These are phyloP conservation scores for Ciborinia camelliae DNA, from an alignment of 2,329 filamentous ascomycete species.

Conservation along the genomic window DNA sequence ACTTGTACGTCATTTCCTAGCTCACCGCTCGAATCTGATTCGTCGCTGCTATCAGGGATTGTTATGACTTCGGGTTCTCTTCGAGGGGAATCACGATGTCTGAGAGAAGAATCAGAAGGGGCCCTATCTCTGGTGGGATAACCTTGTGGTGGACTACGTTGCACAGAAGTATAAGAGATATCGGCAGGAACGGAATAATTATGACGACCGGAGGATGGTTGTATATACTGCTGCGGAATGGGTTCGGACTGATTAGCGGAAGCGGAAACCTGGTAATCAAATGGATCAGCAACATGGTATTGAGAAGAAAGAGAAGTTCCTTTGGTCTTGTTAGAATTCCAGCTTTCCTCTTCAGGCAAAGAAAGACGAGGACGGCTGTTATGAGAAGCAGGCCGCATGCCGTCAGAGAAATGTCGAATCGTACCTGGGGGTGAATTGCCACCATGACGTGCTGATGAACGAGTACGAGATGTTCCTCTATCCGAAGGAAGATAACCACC, in stretches of 20 bases:
- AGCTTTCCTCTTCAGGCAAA: slow-evolving; percentile 48
- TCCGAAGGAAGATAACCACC: slow-evolving; percentile 40
- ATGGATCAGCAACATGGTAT: slow-evolving; percentile 36
- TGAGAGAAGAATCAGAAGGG: slow-evolving; percentile 28
- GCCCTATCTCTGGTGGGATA: slow-evolving; percentile 27
- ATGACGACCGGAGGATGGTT: slow-evolving; percentile 33
- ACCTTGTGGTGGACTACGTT: slow-evolving; percentile 27
- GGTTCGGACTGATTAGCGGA: slow-evolving; percentile 31
- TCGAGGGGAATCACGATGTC: slow-evolving; percentile 22
- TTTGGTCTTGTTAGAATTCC: slow-evolving; percentile 41
- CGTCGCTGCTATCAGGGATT: slow-evolving; percentile 24
- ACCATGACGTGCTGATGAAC: slow-evolving; percentile 30
- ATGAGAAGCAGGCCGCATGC: slow-evolving; percentile 40
- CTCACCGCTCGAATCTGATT: slow-evolving; percentile 32
- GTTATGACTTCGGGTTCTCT: slow-evolving; percentile 25
- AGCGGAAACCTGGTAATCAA: slow-evolving; percentile 40
- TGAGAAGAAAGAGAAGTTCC: slow-evolving; percentile 35
- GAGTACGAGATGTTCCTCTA: slow-evolving; percentile 37
- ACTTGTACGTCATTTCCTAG: slow-evolving; percentile 34
- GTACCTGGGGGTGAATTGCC: slow-evolving; percentile 27
- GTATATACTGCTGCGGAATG: slow-evolving; percentile 36
- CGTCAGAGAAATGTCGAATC: slow-evolving; percentile 34
- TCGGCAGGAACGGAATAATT: slow-evolving; percentile 38
- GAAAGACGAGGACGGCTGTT: slow-evolving; percentile 37
- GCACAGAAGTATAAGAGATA: slow-evolving; percentile 36